phyloP scores from a whole-genome alignment of 257 asterid species.

The Solanum okadae region DNA sequence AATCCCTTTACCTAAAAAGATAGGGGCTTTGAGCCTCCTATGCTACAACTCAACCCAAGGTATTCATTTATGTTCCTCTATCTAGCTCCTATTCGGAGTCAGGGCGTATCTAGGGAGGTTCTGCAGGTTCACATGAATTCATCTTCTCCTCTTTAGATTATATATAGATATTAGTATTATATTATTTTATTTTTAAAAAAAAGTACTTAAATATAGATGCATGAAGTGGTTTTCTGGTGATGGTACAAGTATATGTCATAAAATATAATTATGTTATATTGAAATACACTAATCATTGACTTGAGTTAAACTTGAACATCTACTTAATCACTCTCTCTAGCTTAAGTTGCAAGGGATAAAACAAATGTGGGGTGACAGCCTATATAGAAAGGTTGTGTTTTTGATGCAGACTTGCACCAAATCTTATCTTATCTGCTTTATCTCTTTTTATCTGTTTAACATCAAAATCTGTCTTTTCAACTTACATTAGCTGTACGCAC shows the following conservation, averaged over 20 bases:
- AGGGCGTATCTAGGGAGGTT: fast-evolving
- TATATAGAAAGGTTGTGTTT: not conserved
- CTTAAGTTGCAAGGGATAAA: not conserved
- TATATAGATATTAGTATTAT: too few species aligned
- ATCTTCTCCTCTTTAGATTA: too few species aligned
- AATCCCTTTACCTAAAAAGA: too few species aligned
- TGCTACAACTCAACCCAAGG: not conserved
- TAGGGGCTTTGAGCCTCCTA: not conserved
- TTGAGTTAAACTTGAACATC: not conserved
- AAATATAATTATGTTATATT: too few species aligned
- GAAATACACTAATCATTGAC: not conserved
- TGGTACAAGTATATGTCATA: fast-evolving
- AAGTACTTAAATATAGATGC: too few species aligned
- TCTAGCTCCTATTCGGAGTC: too few species aligned
- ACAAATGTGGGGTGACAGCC: not conserved
- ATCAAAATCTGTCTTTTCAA: not conserved
- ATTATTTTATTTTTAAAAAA: too few species aligned
- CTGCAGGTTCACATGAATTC: too few species aligned
- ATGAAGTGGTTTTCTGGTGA: too few species aligned
- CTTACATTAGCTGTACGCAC: not conserved
- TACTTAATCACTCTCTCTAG: not conserved
- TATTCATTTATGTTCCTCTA: too few species aligned
- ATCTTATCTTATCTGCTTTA: not conserved
- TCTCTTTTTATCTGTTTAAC: not conserved
- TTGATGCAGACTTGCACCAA: not conserved